phyloP scores from a whole-genome alignment of 345 rosid species.

The Gossypioides kirkii region DNA sequence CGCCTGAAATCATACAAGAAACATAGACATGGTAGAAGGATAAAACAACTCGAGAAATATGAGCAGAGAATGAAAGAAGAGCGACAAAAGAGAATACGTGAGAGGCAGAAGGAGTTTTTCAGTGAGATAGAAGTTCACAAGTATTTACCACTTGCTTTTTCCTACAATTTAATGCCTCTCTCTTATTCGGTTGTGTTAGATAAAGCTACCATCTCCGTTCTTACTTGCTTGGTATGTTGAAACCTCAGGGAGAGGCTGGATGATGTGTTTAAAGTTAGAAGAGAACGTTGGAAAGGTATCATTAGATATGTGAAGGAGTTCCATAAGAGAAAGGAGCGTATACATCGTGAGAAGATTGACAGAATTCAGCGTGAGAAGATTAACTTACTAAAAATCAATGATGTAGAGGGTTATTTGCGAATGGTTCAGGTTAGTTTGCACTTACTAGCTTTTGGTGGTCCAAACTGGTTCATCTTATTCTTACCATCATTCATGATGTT shows the following conservation, averaged over 20 bases:
- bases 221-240: constrained; percentile 23
- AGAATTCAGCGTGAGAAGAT: constrained; percentile 95
- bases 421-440: constrained; percentile 76
- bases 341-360: constrained; percentile 89
- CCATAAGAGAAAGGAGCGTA: constrained; percentile 86
- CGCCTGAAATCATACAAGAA: constrained; percentile 69
- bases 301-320: constrained; percentile 85
- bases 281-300: constrained; percentile 88
- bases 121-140: constrained; percentile 86
- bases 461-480: constrained; percentile 11
- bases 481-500: constrained; percentile 9
- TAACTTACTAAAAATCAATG: constrained; percentile 84
- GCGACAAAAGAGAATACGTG: constrained; percentile 89
- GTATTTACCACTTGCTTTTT: constrained; percentile 33
- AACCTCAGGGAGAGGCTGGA: constrained; percentile 77
- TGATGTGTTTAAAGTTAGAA: constrained; percentile 67
- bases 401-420: constrained; percentile 93
- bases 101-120: constrained; percentile 94
- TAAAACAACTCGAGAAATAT: constrained; percentile 74
- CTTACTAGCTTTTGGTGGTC: constrained; percentile 17
- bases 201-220: not conserved
- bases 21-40: constrained; percentile 85
- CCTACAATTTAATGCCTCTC: not conserved
- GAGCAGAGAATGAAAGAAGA: constrained; percentile 95
- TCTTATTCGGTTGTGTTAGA: not conserved